Conservation (phyloP, 148 eudicot species). For the Nyssa sinensis region DNA sequence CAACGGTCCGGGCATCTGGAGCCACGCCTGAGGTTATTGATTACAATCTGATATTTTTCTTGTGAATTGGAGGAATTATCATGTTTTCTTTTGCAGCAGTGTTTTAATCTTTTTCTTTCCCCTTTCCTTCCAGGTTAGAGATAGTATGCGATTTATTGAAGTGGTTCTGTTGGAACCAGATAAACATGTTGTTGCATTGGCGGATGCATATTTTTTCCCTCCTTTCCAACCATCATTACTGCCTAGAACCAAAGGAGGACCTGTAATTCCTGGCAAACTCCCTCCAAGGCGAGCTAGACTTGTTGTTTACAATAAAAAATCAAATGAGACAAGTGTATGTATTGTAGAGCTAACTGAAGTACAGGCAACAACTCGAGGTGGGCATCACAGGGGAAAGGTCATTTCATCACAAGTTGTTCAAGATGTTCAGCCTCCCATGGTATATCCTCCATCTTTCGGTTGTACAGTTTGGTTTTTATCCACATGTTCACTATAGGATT, state of each 20-base stretch:
- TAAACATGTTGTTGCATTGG: slow-evolving; percentile 58
- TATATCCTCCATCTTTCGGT: slow-evolving; percentile 17
- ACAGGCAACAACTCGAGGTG: slow-evolving; percentile 65
- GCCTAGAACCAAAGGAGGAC: slow-evolving; percentile 57
- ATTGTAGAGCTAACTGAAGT: slow-evolving; percentile 58
- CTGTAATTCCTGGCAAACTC: slow-evolving; percentile 50
- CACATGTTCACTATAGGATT: not conserved
- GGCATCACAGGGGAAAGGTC: slow-evolving; percentile 69
- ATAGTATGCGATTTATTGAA: slow-evolving; percentile 63
- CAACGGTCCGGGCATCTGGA: slow-evolving; percentile 76
- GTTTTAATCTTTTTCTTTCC: not conserved
- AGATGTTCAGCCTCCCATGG: slow-evolving; percentile 75
- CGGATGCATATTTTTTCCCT: slow-evolving; percentile 71
- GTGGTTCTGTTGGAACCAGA: slow-evolving; percentile 61
- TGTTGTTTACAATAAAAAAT: slow-evolving; percentile 56
- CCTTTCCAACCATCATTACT: slow-evolving; percentile 64
- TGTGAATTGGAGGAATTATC: not conserved
- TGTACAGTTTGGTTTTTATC: slow-evolving; percentile 8
- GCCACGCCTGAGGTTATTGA: slow-evolving; percentile 62
- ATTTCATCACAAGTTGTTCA: slow-evolving; percentile 48
- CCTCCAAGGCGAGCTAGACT: slow-evolving; percentile 67
- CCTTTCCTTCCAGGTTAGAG: slow-evolving; percentile 44
- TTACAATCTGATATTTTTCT: not conserved
- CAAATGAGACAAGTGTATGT: slow-evolving; percentile 68
- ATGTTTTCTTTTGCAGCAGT: slow-evolving; percentile 3